Conservation (phyloP, 345 rosid species). For the Brassica napus region Da-Ae NC_063435.1:20003501-20004000, state of each 20-base stretch:
- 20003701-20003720: no score
- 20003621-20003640: background rate
- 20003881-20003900: constrained; percentile 41
- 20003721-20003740: background rate
- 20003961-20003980: constrained; percentile 65
- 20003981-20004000: constrained; percentile 95
- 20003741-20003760: background rate
- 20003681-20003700: background rate
- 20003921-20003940: constrained; percentile 79
- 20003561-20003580: constrained; percentile 96
- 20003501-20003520: constrained; percentile 96
- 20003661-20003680: background rate
- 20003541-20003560: constrained; percentile 91
- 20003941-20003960: constrained; percentile 47
- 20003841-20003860: constrained; percentile 81
- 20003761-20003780: background rate
- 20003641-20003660: background rate
- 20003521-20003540: constrained; percentile 85
- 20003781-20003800: constrained; percentile 46
- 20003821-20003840: constrained; percentile 84
- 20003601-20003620: background rate
- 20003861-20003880: constrained; percentile 63
- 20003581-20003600: constrained; percentile 70
- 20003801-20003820: constrained; percentile 85
- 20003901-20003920: constrained; percentile 57